phyloP scores from a whole-genome alignment of 306 rosid species.

The Sphenostylis stenocarpa region DNA sequence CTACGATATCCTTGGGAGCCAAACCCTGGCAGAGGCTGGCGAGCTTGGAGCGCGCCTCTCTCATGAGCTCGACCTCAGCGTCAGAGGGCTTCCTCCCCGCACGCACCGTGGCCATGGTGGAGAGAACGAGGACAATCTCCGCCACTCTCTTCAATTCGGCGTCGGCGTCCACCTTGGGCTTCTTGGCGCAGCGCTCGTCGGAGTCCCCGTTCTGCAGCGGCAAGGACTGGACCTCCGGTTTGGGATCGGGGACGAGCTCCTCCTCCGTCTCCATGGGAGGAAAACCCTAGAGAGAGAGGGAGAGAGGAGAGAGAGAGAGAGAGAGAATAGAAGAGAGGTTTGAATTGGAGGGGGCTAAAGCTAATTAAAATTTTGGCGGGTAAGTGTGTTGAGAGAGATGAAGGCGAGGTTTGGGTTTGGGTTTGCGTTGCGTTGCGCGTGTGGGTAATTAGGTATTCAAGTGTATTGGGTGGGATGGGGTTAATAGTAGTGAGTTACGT shows the following conservation, averaged over 20 bases:
- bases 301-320: not conserved
- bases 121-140: conserved; percentile 82
- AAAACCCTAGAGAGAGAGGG: conserved; percentile 46
- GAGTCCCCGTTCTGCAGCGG: conserved; percentile 45
- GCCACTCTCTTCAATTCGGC: conserved; percentile 74
- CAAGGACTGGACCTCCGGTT: not conserved
- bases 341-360: not conserved
- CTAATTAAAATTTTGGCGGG: conserved; percentile 19
- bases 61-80: conserved; percentile 68
- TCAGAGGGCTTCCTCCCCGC: conserved; percentile 73
- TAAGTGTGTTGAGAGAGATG: not conserved
- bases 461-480: not conserved
- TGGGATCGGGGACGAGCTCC: conserved; percentile 1
- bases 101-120: conserved; percentile 77
- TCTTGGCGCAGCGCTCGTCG: conserved; percentile 50
- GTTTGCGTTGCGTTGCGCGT: not conserved
- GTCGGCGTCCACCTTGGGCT: conserved; percentile 44
- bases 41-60: conserved; percentile 77
- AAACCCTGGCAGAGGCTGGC: conserved; percentile 62
- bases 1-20: conserved; percentile 82
- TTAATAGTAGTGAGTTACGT: not conserved
- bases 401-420: not conserved
- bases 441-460: not conserved
- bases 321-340: not conserved
- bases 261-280: conserved; percentile 55